A percentile compares a stretch with the other conserved stretches of the same genome.
Evolutionary conservation across 768 basidiomycete species (phyloP).

Genomic region (Gloeopeniophorella convolvens): DNA sequence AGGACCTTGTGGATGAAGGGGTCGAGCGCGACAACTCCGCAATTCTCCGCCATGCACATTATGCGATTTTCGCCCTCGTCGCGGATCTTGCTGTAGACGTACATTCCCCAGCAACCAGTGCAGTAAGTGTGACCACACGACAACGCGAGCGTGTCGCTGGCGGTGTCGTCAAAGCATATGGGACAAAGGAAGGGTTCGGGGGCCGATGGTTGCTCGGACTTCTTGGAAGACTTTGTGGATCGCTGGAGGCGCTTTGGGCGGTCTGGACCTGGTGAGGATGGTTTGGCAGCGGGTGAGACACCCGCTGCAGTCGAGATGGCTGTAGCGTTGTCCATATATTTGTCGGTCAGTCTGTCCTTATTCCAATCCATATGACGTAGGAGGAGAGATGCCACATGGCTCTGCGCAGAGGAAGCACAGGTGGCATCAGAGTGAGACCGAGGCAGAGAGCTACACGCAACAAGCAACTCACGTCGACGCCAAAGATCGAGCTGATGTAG

Average conservation of each 20-base stretch:
- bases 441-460: neutral
- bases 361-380: constrained; percentile 89
- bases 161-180: constrained; percentile 83
- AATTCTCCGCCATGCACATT: constrained; percentile 78
- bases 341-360: constrained; percentile 91
- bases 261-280: constrained; percentile 25
- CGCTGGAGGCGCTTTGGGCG: constrained; percentile 30
- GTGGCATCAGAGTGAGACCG: neutral
- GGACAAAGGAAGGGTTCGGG: constrained; percentile 74
- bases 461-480: constrained; percentile 82
- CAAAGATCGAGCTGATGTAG: constrained; percentile 83
- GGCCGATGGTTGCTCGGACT: constrained; percentile 21
- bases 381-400: constrained; percentile 64
- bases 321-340: constrained; percentile 90
- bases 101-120: constrained; percentile 76
- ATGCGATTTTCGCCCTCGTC: constrained; percentile 71
- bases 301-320: constrained; percentile 71
- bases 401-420: constrained; percentile 38
- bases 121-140: constrained; percentile 85
- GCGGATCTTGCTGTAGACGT: constrained; percentile 71
- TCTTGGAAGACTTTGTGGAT: constrained; percentile 23
- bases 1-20: constrained; percentile 53
- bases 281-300: constrained; percentile 41
- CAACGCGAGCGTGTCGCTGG: constrained; percentile 58
- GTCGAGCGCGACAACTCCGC: constrained; percentile 59